phyloP scores from a whole-genome alignment of 2,329 filamentous ascomycete species.

The Neopestalotiopsis clavispora region DNA sequence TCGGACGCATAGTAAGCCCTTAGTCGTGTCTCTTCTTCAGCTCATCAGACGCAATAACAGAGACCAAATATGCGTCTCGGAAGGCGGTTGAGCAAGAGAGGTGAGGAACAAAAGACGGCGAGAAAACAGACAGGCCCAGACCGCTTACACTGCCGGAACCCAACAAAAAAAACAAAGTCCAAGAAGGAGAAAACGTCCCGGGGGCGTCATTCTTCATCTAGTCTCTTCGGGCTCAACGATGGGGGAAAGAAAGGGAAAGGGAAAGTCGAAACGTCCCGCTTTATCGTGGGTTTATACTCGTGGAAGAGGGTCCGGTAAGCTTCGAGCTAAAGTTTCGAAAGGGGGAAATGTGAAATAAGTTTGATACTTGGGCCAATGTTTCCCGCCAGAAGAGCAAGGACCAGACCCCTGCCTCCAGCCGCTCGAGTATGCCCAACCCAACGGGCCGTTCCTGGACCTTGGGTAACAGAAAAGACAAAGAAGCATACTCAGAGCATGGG shows the following conservation, averaged over 20 bases:
- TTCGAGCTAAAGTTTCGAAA: neutral
- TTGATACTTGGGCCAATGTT: neutral
- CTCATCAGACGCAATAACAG: neutral
- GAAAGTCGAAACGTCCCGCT: neutral
- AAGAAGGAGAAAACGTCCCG: neutral
- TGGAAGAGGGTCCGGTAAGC: neutral
- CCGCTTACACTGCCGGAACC: neutral
- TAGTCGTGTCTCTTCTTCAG: neutral
- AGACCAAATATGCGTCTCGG: neutral
- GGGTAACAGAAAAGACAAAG: neutral
- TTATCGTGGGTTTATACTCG: neutral
- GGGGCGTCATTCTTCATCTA: neutral
- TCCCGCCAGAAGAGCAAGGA: neutral
- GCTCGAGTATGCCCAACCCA: neutral
- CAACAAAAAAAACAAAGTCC: neutral
- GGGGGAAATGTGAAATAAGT: neutral
- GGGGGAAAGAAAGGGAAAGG: neutral
- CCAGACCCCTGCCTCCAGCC: neutral
- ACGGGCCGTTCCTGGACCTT: constrained; percentile 9
- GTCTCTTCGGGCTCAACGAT: neutral
- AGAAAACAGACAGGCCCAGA: neutral
- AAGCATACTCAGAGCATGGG: neutral
- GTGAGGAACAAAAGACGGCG: neutral
- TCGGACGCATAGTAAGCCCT: neutral
- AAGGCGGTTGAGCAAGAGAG: neutral